Base-by-base conservation (phyloP, 805 yeast species). In the Nematodospora valgi region DNA sequence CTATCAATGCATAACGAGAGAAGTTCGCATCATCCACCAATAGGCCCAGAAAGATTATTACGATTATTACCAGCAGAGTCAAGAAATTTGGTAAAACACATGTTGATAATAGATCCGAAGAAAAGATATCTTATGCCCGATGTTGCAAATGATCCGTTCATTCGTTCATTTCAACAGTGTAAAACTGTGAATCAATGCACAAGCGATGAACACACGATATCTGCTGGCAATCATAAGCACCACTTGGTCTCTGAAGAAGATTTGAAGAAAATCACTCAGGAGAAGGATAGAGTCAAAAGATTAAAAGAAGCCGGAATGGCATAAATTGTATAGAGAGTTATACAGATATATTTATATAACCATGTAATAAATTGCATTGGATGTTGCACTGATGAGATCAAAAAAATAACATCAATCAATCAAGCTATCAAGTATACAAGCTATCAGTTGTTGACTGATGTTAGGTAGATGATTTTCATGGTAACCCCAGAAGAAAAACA, bases 11-110 rank as follows among this genome's bases (percentile, higher is more conserved):
- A 12, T 27, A 17, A 31, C 16, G 13, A 14, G 16, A 27, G 27
- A 19, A 27, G 21, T 19, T 15, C 32, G 5, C 37, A 34, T 29
- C 32, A 27, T 14, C 32, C 32, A 13, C 4, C 32, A 2, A 31
- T 40, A 34, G 96, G 96, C 1, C 89, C 94, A 1, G 76, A 81
- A 51, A 64, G 93, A 36, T 56, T 89, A 33, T 63, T 87, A 34
- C 70, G 86, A 39, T 63, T 85, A 36, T 64, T 91, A 39, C 97
- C 97, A 0, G 58, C 67, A 12, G 74, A 74, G 3, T 72, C 87
- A 5, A 70, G 94, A 27, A 63, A 58, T 2, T 59, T 88, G 21
- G 72, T 91, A 15, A 67, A 70, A 1, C 56, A 66, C 11, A 87
- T 88, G 93, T 64, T 91, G 24, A 70, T 60, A 22, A 47, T 87